A percentile compares a stretch with the other conserved stretches of the same genome.
Evolutionary conservation across 495 filamentous ascomycete genomes (phyloP).

Genomic region (Recurvomyces mirabilis): DNA sequence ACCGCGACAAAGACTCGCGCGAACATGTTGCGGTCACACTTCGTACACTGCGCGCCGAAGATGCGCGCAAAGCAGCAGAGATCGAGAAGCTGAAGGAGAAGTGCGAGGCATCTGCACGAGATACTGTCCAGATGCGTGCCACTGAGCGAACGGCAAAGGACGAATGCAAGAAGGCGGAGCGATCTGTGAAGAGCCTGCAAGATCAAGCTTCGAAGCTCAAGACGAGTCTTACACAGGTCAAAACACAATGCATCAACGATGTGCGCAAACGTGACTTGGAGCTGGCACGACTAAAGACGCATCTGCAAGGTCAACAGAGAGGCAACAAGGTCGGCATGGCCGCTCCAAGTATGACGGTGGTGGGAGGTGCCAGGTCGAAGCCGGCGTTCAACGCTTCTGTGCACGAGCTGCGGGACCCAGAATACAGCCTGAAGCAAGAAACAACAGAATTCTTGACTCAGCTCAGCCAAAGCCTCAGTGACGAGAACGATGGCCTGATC

Average conservation of each 20-base stretch:
- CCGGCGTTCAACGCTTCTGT: constrained; percentile 29
- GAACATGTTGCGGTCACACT: constrained; percentile 80
- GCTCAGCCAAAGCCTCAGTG: constrained; percentile 74
- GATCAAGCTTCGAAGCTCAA: constrained; percentile 74
- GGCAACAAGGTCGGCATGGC: constrained; percentile 36
- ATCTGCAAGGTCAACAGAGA: constrained; percentile 45
- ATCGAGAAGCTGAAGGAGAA: constrained; percentile 54
- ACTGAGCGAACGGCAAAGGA: constrained; percentile 57
- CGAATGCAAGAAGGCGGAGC: constrained; percentile 61
- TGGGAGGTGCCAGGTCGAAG: constrained; percentile 23
- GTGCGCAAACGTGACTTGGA: constrained; percentile 83
- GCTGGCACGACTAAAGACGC: constrained; percentile 76
- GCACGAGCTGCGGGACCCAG: constrained; percentile 43
- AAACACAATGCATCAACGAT: constrained; percentile 81
- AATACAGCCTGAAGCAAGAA: constrained; percentile 69
- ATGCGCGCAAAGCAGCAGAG: constrained; percentile 20
- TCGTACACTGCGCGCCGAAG: constrained; percentile 57
- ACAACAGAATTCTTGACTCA: constrained; percentile 88
- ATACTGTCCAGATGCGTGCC: constrained; percentile 61
- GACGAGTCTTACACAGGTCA: constrained; percentile 64
- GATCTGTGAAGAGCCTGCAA: constrained; percentile 53
- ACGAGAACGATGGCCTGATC: constrained; percentile 84
- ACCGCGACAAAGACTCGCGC: constrained; percentile 44
- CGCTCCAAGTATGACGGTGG: constrained; percentile 45
- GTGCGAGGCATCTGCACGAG: constrained; percentile 59